phyloP scores from a whole-genome alignment of 1,139 yeast species.

The Groenewaldozyma auringiensis region DNA sequence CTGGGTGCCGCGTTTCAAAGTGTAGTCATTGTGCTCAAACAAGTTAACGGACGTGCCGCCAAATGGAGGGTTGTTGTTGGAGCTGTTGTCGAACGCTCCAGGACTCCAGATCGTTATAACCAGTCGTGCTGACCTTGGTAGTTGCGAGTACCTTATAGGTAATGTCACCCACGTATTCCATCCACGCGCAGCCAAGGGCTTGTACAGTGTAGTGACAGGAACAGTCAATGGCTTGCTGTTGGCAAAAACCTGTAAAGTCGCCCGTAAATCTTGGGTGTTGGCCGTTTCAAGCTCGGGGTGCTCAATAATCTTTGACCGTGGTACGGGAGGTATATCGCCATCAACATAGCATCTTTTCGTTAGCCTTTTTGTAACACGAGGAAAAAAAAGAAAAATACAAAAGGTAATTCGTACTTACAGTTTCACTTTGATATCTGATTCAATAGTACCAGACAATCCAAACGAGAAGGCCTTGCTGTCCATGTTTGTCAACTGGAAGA shows the following conservation, averaged over 20 bases:
- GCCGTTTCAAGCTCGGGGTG: constrained; percentile 37
- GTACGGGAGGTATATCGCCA: constrained; percentile 41
- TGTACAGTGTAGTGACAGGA: constrained; percentile 61
- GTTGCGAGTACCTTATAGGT: constrained; percentile 63
- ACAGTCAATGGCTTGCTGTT: constrained; percentile 57
- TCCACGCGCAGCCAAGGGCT: constrained; percentile 36
- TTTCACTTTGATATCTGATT: constrained; percentile 46
- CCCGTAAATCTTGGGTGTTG: constrained; percentile 50
- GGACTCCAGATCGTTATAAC: constrained; percentile 61
- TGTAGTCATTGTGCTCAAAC: constrained; percentile 44
- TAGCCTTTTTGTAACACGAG: constrained; percentile 6
- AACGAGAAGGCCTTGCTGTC: constrained; percentile 50
- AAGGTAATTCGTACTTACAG: constrained; percentile 24
- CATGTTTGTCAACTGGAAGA: constrained; percentile 23
- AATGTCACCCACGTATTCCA: constrained; percentile 62
- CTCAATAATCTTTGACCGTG: constrained; percentile 48
- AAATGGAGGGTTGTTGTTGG: constrained; percentile 22
- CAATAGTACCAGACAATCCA: constrained; percentile 68
- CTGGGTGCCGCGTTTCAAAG: constrained; percentile 53
- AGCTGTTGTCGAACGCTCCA: constrained; percentile 30
- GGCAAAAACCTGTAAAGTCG: constrained; percentile 53
- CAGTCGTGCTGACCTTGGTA: constrained; percentile 55
- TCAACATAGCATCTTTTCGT: constrained; percentile 36
- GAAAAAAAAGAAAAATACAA: not conserved
- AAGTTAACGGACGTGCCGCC: constrained; percentile 56